Evolutionary conservation across 805 yeast genomes (phyloP), one percentile per base, ranked within the genome.

Genomic region (Candida ipomoeae): DNA sequence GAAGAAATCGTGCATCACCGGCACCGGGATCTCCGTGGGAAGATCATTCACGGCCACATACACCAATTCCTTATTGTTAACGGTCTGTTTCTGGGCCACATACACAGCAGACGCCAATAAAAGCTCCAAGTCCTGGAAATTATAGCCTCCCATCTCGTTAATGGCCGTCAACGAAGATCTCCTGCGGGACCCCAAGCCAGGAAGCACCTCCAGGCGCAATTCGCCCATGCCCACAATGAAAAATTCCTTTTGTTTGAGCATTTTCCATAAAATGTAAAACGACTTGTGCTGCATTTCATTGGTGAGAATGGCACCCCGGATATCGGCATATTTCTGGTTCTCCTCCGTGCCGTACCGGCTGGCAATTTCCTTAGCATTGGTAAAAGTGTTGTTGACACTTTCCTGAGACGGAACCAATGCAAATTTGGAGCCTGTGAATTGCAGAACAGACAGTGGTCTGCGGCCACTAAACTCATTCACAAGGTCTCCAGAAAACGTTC

Each of bases 41-140:
- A 69, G 58, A 47, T 71, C 75, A 54, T 65, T 66, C 26, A 50
- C 29, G 1, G 71, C 53, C 14, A 68, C 66, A 46, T 52, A 63
- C 18, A 68, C 52, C 1, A 55, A 42, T 5, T 41, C 43, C 13
- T 54, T 46, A 23, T 50, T 48, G 7, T 40, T 17, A 6, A 53
- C 23, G 10, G 55, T 46, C 37, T 64, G 54, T 18, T 62, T 55
- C 35, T 54, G 57, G 6, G 68, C 68, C 20, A 68, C 64, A 42
- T 59, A 52, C 35, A 63, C 55, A 5, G 75, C 75, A 2, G 62
- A 50, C 7, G 58, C 54, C 40, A 72, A 54, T 49, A 72, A 61
- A 11, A 71, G 53, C 52, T 67, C 73, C 50, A 69, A 62, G 53
- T 71, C 77, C 49, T 70, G 74, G 61, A 71, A 71, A 50, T 70